phyloP scores from a whole-genome alignment of 352 stramenopile genomes.

The Globisporangium paroecandrum region DNA sequence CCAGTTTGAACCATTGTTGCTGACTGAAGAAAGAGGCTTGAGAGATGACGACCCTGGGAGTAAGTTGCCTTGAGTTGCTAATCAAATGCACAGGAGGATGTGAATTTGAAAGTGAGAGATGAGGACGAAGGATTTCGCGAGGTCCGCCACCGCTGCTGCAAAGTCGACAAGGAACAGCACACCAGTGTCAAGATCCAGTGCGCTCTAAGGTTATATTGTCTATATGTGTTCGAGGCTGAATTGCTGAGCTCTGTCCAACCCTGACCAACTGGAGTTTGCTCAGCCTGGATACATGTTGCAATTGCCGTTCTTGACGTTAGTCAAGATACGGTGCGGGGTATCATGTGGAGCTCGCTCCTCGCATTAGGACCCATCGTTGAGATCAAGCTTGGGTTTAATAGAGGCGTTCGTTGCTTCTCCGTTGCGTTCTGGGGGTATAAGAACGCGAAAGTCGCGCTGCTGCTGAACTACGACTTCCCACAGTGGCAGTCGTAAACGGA shows the following conservation, averaged over 20 bases:
- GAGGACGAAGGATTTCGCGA: neutral
- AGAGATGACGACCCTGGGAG: neutral
- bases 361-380: neutral
- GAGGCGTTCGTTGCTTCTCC: neutral
- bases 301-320: neutral
- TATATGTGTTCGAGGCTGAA: neutral
- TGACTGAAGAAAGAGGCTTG: neutral
- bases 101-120: slow-evolving; percentile 10
- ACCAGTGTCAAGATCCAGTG: neutral
- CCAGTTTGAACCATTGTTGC: slow-evolving; percentile 33
- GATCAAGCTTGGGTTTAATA: neutral
- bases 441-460: neutral
- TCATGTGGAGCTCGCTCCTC: neutral
- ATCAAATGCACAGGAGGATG: neutral
- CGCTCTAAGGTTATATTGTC: neutral
- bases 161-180: neutral
- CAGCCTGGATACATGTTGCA: neutral
- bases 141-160: neutral
- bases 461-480: neutral
- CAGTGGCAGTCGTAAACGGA: neutral
- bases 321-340: neutral
- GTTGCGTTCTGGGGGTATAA: neutral
- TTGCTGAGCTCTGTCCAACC: neutral
- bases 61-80: neutral
- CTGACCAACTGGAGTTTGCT: neutral